These are phyloP conservation scores for Infundibulicybe gibba DNA, from an alignment of 768 basidiomycete genomes.

Conservation along the genomic window DNA sequence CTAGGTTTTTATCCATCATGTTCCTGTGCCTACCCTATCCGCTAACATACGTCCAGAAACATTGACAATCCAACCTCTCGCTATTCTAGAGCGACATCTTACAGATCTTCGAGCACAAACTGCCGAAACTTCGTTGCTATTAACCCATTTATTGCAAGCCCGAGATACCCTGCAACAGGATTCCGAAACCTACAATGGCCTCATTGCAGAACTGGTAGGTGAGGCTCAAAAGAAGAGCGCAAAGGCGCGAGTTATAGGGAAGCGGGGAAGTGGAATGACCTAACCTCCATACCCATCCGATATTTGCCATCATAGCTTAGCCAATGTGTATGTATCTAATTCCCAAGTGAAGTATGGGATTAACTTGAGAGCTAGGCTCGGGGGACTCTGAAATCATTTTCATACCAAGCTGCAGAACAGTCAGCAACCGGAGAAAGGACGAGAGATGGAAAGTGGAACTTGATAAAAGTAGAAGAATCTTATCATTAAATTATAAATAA, in stretches of 20 bases:
- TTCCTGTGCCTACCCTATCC: not conserved
- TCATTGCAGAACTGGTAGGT: constrained; percentile 89
- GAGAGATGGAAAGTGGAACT: too few relatives aligned
- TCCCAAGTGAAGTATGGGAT: too few relatives aligned
- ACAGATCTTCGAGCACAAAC: constrained; percentile 70
- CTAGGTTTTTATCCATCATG: constrained; percentile 41
- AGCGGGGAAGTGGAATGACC: constrained; percentile 46
- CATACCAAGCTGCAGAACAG: too few relatives aligned
- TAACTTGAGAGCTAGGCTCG: too few relatives aligned
- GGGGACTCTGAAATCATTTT: too few relatives aligned
- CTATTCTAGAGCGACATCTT: constrained; percentile 62
- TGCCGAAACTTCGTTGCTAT: constrained; percentile 65
- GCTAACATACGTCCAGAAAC: constrained; percentile 44
- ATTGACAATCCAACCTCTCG: constrained; percentile 66
- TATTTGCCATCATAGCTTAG: not conserved
- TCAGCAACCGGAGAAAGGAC: too few relatives aligned
- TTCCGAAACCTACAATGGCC: constrained; percentile 83
- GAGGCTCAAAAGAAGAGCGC: constrained; percentile 85
- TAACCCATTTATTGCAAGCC: constrained; percentile 81
- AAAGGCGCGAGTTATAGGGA: constrained; percentile 44
- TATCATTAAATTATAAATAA: too few relatives aligned
- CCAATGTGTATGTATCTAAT: too few relatives aligned
- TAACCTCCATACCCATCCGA: constrained; percentile 7
- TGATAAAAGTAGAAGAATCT: too few relatives aligned
- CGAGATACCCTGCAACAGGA: constrained; percentile 83